Conservation (phyloP, 768 basidiomycete species). For the Boletus vermiculosoides region DNA sequence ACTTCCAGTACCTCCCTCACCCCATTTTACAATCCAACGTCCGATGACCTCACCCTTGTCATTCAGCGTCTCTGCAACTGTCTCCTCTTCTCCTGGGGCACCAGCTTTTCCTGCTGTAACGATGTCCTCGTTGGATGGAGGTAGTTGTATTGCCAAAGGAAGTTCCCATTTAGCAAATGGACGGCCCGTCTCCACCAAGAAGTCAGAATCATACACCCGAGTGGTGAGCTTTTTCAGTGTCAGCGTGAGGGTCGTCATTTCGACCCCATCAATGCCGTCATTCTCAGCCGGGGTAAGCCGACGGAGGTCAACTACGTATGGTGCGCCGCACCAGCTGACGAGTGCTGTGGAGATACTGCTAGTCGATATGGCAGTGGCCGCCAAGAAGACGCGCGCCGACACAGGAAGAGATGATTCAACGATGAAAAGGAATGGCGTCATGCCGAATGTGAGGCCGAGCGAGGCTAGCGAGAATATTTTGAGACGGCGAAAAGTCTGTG, state of each 20-base stretch:
- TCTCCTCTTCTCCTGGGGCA: conserved; percentile 60
- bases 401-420: conserved; percentile 75
- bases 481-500: conserved; percentile 69
- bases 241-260: conserved; percentile 68
- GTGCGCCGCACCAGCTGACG: conserved; percentile 66
- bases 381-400: conserved; percentile 65
- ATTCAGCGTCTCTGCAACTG: conserved; percentile 74
- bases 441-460: conserved; percentile 59
- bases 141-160: conserved; percentile 50
- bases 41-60: conserved; percentile 60
- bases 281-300: conserved; percentile 45
- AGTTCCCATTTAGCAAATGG: conserved; percentile 84
- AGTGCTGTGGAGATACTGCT: conserved; percentile 73
- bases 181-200: conserved; percentile 62
- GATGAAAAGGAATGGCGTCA: conserved; percentile 80
- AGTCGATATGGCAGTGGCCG: conserved; percentile 66
- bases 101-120: conserved; percentile 32
- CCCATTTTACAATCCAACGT: conserved; percentile 79
- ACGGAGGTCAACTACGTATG: conserved; percentile 69
- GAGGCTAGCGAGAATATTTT: conserved; percentile 85
- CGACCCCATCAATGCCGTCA: conserved; percentile 51
- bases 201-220: conserved; percentile 70
- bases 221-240: conserved; percentile 60
- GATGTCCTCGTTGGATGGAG: conserved; percentile 35
- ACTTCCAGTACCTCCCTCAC: conserved; percentile 56